Evolutionary conservation across 345 rosid genomes (phyloP).

Genomic region (Euclidium syriacum): DNA sequence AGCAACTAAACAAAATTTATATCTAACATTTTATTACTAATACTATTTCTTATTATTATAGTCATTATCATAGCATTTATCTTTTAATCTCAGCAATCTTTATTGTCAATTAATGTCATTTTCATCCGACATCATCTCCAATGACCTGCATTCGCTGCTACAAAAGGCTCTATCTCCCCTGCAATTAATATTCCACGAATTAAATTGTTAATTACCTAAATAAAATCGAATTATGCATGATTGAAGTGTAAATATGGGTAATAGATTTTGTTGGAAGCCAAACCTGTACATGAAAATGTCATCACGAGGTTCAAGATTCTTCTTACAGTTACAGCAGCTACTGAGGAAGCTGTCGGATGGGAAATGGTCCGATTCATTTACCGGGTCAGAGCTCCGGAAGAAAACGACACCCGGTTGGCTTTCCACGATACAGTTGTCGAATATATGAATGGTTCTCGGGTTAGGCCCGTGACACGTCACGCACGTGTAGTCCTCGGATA

Average conservation of each 20-base stretch:
- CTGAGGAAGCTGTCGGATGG: constrained; percentile 67
- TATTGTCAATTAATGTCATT: constrained; percentile 13
- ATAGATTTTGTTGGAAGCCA: constrained; percentile 13
- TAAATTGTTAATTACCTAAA: neutral
- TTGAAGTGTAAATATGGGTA: neutral
- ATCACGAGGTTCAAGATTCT: constrained; percentile 67
- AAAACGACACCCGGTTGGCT: constrained; percentile 54
- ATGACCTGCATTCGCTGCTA: constrained; percentile 75
- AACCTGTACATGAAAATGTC: constrained; percentile 96
- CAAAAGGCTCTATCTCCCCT: constrained; percentile 95
- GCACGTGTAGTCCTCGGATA: constrained; percentile 92
- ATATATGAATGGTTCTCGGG: constrained; percentile 88
- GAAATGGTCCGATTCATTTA: constrained; percentile 27
- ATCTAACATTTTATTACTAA: neutral
- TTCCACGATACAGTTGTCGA: constrained; percentile 69
- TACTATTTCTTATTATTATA: constrained; percentile 1
- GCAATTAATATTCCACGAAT: constrained; percentile 19
- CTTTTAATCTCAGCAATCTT: neutral
- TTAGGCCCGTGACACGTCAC: constrained; percentile 79
- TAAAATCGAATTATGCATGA: neutral
- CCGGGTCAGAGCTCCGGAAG: constrained; percentile 27
- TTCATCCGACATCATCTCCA: constrained; percentile 63
- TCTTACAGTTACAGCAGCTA: constrained; percentile 70
- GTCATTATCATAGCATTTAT: constrained; percentile 17
- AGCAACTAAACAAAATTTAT: constrained; percentile 24